These are phyloP conservation scores for Albophoma yamanashiensis DNA, from an alignment of 2,329 filamentous ascomycete genomes.

Conservation along the genomic window DNA sequence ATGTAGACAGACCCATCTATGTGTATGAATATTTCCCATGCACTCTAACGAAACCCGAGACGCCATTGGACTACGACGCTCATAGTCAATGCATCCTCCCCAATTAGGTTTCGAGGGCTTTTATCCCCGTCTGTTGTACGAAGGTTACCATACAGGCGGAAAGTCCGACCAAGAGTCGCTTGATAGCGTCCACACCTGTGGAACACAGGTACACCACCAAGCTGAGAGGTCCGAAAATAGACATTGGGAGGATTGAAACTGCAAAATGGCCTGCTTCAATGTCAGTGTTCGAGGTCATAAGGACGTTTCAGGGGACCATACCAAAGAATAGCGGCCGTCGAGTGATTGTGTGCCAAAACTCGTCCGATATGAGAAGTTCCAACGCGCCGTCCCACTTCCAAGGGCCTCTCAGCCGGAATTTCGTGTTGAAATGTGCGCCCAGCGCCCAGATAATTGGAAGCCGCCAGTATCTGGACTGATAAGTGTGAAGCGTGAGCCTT, in stretches of 20 bases:
- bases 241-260: slow-evolving; percentile 8
- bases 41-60: too few species aligned
- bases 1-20: too few species aligned
- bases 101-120: too few species aligned
- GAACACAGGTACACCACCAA: not conserved
- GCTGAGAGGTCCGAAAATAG: slow-evolving; percentile 9
- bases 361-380: slow-evolving; percentile 7
- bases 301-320: not conserved
- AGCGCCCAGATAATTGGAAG: slow-evolving; percentile 26
- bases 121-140: too few species aligned
- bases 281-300: not conserved
- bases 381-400: slow-evolving; percentile 21
- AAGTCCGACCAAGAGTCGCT: too few species aligned
- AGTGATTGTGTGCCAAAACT: slow-evolving; percentile 12
- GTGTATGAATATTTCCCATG: too few species aligned
- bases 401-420: slow-evolving; percentile 28
- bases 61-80: too few species aligned
- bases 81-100: too few species aligned
- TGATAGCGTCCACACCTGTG: too few species aligned
- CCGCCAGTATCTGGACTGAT: slow-evolving; percentile 4
- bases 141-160: too few species aligned
- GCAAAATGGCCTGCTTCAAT: slow-evolving; percentile 8
- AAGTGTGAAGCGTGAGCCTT: slow-evolving; percentile 10
- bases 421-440: slow-evolving; percentile 29
- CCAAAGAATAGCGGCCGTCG: slow-evolving; percentile 10